A percentile compares a stretch with the other conserved stretches of the same genome.
Conservation (phyloP, 2,329 filamentous ascomycete species). For the Fusarium sp. region DNA sequence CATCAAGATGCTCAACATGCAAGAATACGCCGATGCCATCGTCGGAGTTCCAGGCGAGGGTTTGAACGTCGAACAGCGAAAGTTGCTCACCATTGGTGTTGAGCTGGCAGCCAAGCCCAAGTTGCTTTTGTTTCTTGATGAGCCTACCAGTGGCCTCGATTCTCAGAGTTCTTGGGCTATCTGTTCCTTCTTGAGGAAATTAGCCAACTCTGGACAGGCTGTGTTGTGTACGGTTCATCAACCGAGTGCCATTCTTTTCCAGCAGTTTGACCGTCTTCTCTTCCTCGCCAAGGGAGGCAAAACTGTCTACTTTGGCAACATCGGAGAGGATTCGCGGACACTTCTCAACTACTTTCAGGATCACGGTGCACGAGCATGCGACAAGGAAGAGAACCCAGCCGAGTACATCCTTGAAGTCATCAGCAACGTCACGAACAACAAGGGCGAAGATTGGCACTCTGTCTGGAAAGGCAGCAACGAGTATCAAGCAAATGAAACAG, state of each 20-base stretch:
- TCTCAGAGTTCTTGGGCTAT: constrained; percentile 74
- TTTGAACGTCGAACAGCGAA: constrained; percentile 71
- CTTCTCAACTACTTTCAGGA: constrained; percentile 73
- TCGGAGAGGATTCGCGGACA: constrained; percentile 69
- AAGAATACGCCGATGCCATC: constrained; percentile 74
- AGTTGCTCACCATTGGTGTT: constrained; percentile 72
- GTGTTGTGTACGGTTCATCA: constrained; percentile 69
- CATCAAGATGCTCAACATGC: constrained; percentile 75
- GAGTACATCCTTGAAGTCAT: constrained; percentile 78
- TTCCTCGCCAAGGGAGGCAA: constrained; percentile 74
- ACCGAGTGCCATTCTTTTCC: constrained; percentile 64
- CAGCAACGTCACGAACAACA: constrained; percentile 53
- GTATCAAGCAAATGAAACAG: constrained; percentile 63
- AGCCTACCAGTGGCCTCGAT: constrained; percentile 72
- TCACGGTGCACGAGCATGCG: constrained; percentile 71
- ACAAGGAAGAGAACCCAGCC: constrained; percentile 75
- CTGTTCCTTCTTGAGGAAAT: constrained; percentile 70
- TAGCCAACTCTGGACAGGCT: constrained; percentile 66
- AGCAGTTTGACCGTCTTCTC: constrained; percentile 69
- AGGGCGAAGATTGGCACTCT: constrained; percentile 71
- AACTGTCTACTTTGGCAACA: constrained; percentile 77
- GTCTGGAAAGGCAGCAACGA: constrained; percentile 72
- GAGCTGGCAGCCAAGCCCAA: constrained; percentile 68
- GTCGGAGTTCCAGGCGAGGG: constrained; percentile 73
- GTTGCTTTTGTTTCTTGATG: constrained; percentile 71